Evolutionary conservation across 169 alveolate genomes (phyloP).

Genomic region (Plasmodium knowlesi): DNA sequence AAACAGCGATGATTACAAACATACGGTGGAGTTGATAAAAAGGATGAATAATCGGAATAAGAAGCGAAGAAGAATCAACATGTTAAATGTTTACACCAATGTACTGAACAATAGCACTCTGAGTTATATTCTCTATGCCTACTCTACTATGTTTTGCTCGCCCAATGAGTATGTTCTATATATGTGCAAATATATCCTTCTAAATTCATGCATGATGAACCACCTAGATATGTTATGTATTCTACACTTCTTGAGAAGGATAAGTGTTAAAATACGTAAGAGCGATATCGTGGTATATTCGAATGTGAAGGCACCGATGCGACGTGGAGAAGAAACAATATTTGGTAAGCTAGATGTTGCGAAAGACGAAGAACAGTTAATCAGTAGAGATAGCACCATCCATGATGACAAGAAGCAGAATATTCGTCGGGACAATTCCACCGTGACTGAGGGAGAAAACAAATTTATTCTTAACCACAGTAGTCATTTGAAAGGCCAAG

Average conservation of each 20-base stretch:
- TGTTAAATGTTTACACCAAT: constrained; percentile 46
- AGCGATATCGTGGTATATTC: not conserved
- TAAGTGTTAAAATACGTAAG: constrained; percentile 9
- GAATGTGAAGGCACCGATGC: not conserved
- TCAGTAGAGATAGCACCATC: not conserved
- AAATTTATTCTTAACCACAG: not conserved
- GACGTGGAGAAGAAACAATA: not conserved
- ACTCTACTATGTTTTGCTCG: constrained; percentile 24
- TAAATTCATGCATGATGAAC: constrained; percentile 16
- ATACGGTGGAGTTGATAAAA: constrained; percentile 36
- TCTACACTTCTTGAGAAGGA: constrained; percentile 6
- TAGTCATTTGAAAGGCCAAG: not conserved
- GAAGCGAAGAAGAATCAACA: not conserved
- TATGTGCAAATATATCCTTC: constrained; percentile 43
- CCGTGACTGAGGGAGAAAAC: not conserved
- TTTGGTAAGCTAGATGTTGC: not conserved
- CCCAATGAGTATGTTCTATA: constrained; percentile 23
- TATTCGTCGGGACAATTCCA: not conserved
- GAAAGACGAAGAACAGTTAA: not conserved
- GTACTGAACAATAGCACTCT: constrained; percentile 35
- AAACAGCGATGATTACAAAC: constrained; percentile 12
- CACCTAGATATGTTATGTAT: constrained; percentile 47
- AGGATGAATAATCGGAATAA: not conserved
- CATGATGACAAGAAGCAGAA: not conserved
- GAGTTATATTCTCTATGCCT: constrained; percentile 34